phyloP scores from a whole-genome alignment of 768 basidiomycete genomes.

The Xerocomellus amylosporus region DNA sequence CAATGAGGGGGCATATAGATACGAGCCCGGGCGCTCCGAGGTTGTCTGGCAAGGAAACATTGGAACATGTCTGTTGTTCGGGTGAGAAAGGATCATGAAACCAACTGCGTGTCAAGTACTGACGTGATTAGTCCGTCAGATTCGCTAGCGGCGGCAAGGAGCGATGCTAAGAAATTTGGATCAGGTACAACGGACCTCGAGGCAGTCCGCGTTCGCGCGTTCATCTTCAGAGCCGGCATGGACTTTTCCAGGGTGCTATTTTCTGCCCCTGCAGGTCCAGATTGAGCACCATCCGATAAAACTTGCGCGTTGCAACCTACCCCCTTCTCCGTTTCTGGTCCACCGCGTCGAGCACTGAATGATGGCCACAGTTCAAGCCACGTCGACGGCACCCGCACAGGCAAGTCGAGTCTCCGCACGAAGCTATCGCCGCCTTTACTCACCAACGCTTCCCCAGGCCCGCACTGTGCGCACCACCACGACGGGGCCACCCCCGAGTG shows the following conservation, averaged over 20 bases:
- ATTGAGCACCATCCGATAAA: slow-evolving; percentile 1
- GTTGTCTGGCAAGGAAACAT: too few relatives aligned
- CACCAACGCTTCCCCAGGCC: slow-evolving; percentile 1
- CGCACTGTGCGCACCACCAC: slow-evolving; percentile 16
- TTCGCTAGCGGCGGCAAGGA: too few relatives aligned
- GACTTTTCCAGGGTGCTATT: slow-evolving; percentile 6
- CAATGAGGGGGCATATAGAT: too few relatives aligned
- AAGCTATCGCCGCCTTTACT: not conserved
- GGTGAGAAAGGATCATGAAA: too few relatives aligned
- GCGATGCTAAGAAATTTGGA: not conserved
- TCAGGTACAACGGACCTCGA: slow-evolving; percentile 21
- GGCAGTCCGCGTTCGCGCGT: slow-evolving; percentile 19
- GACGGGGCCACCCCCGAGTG: slow-evolving; percentile 6
- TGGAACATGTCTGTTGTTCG: too few relatives aligned
- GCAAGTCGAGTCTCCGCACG: slow-evolving; percentile 11
- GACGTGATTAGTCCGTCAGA: too few relatives aligned
- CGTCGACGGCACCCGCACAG: slow-evolving; percentile 5
- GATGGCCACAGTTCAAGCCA: slow-evolving; percentile 11
- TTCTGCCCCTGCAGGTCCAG: slow-evolving; percentile 11
- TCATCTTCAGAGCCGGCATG: slow-evolving; percentile 10
- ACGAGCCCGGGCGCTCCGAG: too few relatives aligned
- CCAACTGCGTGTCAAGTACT: too few relatives aligned
- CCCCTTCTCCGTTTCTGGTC: not conserved
- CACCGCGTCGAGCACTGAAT: not conserved
- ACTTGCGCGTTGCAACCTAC: not conserved